phyloP scores from a whole-genome alignment of 768 basidiomycete genomes.

The Phaeotremella skinneri region DNA sequence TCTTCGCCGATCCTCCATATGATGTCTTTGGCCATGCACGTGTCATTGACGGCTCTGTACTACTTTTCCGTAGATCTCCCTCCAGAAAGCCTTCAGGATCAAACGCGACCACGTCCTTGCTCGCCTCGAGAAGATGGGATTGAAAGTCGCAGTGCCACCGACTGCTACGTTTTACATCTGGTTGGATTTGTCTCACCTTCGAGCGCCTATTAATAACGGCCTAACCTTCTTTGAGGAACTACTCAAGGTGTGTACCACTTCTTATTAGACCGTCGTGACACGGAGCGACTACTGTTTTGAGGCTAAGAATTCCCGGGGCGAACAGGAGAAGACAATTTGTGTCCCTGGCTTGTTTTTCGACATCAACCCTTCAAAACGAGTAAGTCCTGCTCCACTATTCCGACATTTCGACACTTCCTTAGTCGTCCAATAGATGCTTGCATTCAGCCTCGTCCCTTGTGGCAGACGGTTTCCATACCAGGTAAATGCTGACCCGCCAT shows the following conservation, averaged over 20 bases:
- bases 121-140: constrained; percentile 72
- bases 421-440: no score
- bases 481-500: background rate
- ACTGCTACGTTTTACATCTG: constrained; percentile 91
- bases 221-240: constrained; percentile 93
- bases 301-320: background rate
- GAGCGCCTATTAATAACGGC: constrained; percentile 81
- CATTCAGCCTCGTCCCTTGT: no score
- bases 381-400: background rate
- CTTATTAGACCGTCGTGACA: background rate
- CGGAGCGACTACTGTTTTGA: background rate
- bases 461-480: no score
- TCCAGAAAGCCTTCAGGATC: constrained; percentile 84
- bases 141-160: constrained; percentile 62
- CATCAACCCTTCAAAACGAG: constrained; percentile 58
- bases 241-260: constrained; percentile 67
- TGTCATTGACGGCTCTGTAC: background rate
- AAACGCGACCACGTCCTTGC: constrained; percentile 87
- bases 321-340: constrained; percentile 62
- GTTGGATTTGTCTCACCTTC: constrained; percentile 78
- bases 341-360: constrained; percentile 82
- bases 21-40: background rate
- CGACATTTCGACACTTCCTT: no score
- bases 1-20: no score
- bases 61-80: constrained; percentile 58